phyloP scores from a whole-genome alignment of 2,329 filamentous ascomycete species.

The Sphaerulina populicola region DNA sequence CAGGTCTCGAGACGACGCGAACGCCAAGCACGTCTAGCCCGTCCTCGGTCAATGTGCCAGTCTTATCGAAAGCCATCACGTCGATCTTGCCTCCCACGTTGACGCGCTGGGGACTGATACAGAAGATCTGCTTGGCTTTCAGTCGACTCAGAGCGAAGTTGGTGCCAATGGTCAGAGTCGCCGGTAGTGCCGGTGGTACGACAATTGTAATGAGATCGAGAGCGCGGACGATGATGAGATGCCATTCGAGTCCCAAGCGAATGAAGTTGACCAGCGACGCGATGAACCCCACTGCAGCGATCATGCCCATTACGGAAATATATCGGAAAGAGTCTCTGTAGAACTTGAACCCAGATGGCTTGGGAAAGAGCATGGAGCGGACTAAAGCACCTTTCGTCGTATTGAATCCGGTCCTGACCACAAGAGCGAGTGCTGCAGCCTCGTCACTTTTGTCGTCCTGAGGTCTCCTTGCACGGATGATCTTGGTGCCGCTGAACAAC shows the following conservation, averaged over 20 bases:
- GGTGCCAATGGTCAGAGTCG: conserved; percentile 90
- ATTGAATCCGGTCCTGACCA: conserved; percentile 90
- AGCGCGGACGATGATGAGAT: conserved; percentile 83
- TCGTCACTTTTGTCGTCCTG: conserved; percentile 80
- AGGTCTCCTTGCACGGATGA: conserved; percentile 79
- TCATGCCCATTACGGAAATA: conserved; percentile 87
- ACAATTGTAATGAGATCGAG: conserved; percentile 96
- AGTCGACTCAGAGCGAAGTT: conserved; percentile 85
- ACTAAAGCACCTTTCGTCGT: conserved; percentile 95
- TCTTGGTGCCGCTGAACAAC: conserved; percentile 89
- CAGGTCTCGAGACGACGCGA: conserved; percentile 60
- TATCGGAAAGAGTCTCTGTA: conserved; percentile 97
- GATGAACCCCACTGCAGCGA: conserved; percentile 79
- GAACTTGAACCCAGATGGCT: conserved; percentile 97
- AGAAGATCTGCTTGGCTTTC: conserved; percentile 87
- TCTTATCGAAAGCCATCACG: conserved; percentile 97
- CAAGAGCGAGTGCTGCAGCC: conserved; percentile 82
- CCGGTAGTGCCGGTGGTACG: conserved; percentile 86
- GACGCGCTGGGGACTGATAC: conserved; percentile 92
- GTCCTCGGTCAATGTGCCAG: conserved; percentile 94
- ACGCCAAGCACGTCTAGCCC: conserved; percentile 88
- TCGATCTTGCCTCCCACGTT: conserved; percentile 95
- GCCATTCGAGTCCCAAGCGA: conserved; percentile 72
- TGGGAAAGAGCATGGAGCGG: conserved; percentile 96
- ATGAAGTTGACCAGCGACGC: conserved; percentile 92